These are phyloP conservation scores for Ophiocytium majus DNA, from an alignment of 352 stramenopile species.

Conservation along the genomic window DNA sequence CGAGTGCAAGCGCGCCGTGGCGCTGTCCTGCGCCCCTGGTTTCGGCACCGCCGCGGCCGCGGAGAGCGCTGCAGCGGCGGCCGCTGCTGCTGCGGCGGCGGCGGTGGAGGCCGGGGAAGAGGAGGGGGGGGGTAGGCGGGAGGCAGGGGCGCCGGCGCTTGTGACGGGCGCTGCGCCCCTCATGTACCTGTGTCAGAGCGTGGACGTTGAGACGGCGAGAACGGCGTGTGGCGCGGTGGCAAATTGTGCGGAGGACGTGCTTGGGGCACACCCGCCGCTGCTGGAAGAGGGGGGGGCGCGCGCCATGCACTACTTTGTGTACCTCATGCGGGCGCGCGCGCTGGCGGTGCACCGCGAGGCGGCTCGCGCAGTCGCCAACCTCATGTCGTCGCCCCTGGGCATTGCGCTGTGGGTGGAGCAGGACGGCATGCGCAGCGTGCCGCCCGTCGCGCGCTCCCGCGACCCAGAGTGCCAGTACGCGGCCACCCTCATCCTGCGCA, in stretches of 20 bases:
- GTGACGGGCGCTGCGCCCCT: constrained; percentile 70
- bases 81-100: constrained; percentile 55
- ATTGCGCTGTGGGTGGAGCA: constrained; percentile 62
- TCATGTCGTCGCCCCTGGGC: constrained; percentile 71
- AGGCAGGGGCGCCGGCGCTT: too few relatives aligned
- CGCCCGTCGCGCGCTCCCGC: constrained; percentile 76
- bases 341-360: constrained; percentile 84
- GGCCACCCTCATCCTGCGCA: constrained; percentile 81
- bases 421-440: constrained; percentile 79
- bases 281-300: constrained; percentile 61
- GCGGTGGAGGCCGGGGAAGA: too few relatives aligned
- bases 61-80: background rate
- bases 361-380: constrained; percentile 77
- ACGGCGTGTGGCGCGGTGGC: constrained; percentile 82
- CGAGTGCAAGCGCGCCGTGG: constrained; percentile 72
- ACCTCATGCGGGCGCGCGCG: constrained; percentile 79
- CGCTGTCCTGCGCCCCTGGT: constrained; percentile 34
- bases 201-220: constrained; percentile 80
- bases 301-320: constrained; percentile 77
- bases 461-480: constrained; percentile 91
- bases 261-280: constrained; percentile 73
- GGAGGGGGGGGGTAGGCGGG: too few relatives aligned
- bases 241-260: constrained; percentile 78
- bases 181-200: constrained; percentile 68
- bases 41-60: background rate